Evolutionary conservation across 2,329 filamentous ascomycete genomes (phyloP).

Genomic region (Colletotrichum godetiae): DNA sequence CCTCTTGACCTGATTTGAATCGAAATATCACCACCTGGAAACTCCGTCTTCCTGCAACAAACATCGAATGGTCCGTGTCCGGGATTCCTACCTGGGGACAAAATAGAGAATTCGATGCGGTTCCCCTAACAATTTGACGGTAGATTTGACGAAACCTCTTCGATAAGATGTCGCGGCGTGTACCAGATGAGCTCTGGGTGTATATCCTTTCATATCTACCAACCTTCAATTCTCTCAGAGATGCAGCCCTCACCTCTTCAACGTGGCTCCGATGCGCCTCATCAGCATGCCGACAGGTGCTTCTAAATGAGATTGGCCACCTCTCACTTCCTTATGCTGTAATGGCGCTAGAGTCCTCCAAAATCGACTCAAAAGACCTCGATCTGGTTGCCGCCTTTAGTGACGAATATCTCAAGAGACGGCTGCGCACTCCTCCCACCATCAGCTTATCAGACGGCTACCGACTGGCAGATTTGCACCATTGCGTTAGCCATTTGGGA

Average conservation of each 20-base stretch:
- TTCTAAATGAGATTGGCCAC: constrained; percentile 23
- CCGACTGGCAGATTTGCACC: constrained; percentile 1
- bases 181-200: constrained; percentile 30
- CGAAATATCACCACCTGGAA: neutral
- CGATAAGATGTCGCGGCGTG: neutral
- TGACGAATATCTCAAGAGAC: constrained; percentile 19
- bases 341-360: constrained; percentile 15
- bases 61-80: neutral
- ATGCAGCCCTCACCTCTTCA: constrained; percentile 19
- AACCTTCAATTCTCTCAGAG: constrained; percentile 13
- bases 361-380: neutral
- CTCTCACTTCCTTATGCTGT: constrained; percentile 12
- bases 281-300: constrained; percentile 27
- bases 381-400: constrained; percentile 13
- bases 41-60: neutral
- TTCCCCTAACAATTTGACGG: neutral
- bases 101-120: neutral
- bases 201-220: constrained; percentile 19
- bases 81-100: neutral
- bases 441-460: constrained; percentile 19
- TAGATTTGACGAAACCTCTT: neutral
- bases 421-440: constrained; percentile 4
- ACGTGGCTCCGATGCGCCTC: constrained; percentile 24
- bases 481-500: constrained; percentile 6
- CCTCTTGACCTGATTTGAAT: neutral